Evolutionary conservation across 129 eudicot genomes (phyloP).

Genomic region (Gnaphalium uliginosum): DNA sequence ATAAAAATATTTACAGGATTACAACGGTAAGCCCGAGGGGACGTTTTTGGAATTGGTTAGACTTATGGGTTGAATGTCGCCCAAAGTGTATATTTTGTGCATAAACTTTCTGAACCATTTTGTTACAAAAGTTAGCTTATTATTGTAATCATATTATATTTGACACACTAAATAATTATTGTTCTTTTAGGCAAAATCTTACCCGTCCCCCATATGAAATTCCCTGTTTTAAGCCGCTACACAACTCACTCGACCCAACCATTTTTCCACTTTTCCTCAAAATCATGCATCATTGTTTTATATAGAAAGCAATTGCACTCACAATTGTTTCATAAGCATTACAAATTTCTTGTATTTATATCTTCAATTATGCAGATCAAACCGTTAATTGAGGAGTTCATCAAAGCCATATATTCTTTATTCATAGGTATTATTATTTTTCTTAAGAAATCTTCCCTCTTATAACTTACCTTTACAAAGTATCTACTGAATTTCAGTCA

Average conservation of each 20-base stretch:
- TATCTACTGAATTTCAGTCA: slow-evolving; percentile 10
- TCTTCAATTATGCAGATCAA: slow-evolving; percentile 55
- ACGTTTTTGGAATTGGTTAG: no score
- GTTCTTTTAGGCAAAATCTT: neutral
- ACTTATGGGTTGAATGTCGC: neutral
- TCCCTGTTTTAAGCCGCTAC: neutral
- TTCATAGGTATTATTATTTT: slow-evolving; percentile 57
- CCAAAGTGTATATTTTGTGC: neutral
- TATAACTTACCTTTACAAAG: slow-evolving; percentile 6
- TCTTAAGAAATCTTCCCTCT: neutral
- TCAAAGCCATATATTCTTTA: slow-evolving; percentile 60
- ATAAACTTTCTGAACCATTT: neutral
- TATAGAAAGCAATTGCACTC: slow-evolving; percentile 2
- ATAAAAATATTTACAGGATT: no score
- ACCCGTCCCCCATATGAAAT: neutral
- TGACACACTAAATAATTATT: neutral
- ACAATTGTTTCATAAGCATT: slow-evolving; percentile 10
- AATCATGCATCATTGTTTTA: slow-evolving; percentile 11
- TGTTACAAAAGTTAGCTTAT: neutral
- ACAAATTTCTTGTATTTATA: slow-evolving; percentile 16
- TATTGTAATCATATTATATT: neutral
- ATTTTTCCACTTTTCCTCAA: neutral
- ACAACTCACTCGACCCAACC: neutral
- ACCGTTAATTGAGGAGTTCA: slow-evolving; percentile 79
- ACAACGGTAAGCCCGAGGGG: no score